Evolutionary conservation across 73 alveolate species (phyloP).

Genomic region (Tetrahymena thermophila): DNA sequence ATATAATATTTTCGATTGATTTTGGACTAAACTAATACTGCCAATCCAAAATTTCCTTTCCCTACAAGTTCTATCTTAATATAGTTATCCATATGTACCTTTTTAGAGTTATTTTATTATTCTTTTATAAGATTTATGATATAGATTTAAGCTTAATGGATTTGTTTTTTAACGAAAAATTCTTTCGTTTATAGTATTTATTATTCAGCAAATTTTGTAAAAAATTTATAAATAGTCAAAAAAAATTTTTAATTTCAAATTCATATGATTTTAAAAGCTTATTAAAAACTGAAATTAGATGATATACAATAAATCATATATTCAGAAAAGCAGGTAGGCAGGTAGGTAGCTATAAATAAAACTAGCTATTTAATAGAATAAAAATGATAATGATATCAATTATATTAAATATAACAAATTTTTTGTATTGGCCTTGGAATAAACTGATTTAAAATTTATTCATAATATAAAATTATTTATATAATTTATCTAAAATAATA

Average conservation of each 20-base stretch:
- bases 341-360: neutral
- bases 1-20: conserved; percentile 23
- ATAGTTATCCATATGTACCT: conserved; percentile 10
- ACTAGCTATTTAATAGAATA: neutral
- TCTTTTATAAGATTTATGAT: neutral
- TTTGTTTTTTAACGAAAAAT: neutral
- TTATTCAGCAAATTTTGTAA: neutral
- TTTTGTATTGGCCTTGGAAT: too few relatives aligned
- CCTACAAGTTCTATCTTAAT: conserved; percentile 39
- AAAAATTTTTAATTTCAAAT: neutral
- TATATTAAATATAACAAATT: too few relatives aligned
- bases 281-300: neutral
- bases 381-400: too few relatives aligned
- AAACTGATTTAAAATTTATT: too few relatives aligned
- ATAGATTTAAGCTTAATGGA: neutral
- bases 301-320: neutral
- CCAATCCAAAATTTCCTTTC: conserved; percentile 41
- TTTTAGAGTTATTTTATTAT: neutral
- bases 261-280: neutral
- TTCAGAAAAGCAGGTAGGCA: neutral
- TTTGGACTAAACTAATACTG: conserved; percentile 28
- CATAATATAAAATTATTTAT: too few relatives aligned
- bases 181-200: neutral
- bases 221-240: neutral
- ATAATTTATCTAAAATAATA: too few relatives aligned